Evolutionary conservation across 148 eudicot genomes (phyloP), one percentile per base, ranked within the genome.

Genomic region (Rheum nobile): DNA sequence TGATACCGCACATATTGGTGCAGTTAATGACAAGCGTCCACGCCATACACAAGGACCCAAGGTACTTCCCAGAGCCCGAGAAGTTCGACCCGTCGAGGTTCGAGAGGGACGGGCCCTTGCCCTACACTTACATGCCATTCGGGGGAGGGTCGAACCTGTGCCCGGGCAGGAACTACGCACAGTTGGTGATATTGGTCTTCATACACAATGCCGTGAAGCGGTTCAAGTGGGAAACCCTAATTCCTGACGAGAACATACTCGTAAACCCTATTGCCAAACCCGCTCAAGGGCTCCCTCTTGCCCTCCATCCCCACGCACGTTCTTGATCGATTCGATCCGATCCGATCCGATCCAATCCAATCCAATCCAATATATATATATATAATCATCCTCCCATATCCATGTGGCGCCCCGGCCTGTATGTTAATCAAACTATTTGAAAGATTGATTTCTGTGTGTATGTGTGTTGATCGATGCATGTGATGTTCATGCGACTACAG

Each of bases 81-180:
- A 87, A 81, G 29, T 86, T 89, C 22, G 90, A 89, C 32, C 90
- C 90, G 3, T 77, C 80, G 11, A 69, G 93, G 11, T 87, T 85
- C 26, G 93, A 89, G 35, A 87, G 85, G 0, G 65, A 71, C 0
- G 90, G 90, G 39, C 93, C 90, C 0, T 81, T 88, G 6, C 90
- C 93, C 3, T 89, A 80, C 77, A 85, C 90, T 2, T 89, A 82
- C 48, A 82, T 87, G 19, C 88, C 90, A 1, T 89, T 89, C 17
- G 69, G 69, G 3, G 69, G 69, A 34, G 34, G 69, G 13, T 8
- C 69, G 4, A 13, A 34, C 1, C 8, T 63, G 19, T 29, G 69
- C 35, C 34, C 35, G 2, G 39, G 69, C 11, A 29, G 9, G 69
- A 34, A 29, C 7, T 63, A 63, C 13, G 35, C 35, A 10, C 35